A percentile compares a stretch with the other conserved stretches of the same genome.
Conservation (phyloP, 2,329 filamentous ascomycete genomes). For the Trichoderma citrinoviride region DNA sequence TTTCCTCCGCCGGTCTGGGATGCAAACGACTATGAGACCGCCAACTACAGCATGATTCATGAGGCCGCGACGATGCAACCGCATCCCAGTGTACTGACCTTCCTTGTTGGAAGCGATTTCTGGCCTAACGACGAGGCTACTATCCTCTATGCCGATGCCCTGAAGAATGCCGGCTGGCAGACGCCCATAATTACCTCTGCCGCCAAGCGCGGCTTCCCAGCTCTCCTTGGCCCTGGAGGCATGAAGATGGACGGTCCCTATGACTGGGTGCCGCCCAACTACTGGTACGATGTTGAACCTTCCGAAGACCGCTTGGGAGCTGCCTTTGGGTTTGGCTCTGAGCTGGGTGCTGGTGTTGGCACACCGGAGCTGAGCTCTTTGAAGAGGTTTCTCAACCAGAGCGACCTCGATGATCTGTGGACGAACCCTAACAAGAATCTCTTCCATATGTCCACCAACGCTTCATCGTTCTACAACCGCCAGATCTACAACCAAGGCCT, state of each 20-base stretch:
- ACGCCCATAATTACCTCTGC: slow-evolving; percentile 58
- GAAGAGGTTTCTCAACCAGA: slow-evolving; percentile 49
- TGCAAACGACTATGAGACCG: slow-evolving; percentile 53
- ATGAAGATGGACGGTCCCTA: slow-evolving; percentile 68
- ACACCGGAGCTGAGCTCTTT: slow-evolving; percentile 58
- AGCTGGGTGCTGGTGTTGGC: slow-evolving; percentile 60
- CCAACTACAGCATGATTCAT: slow-evolving; percentile 55
- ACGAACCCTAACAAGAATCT: slow-evolving; percentile 48
- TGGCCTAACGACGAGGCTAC: slow-evolving; percentile 60
- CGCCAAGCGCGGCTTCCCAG: slow-evolving; percentile 52
- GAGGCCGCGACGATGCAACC: slow-evolving; percentile 59
- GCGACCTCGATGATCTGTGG: slow-evolving; percentile 57
- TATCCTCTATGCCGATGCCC: slow-evolving; percentile 49
- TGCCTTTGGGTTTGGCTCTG: slow-evolving; percentile 62
- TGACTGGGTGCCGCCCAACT: slow-evolving; percentile 64
- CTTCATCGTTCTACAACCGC: slow-evolving; percentile 55
- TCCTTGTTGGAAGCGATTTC: slow-evolving; percentile 60
- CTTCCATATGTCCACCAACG: slow-evolving; percentile 59
- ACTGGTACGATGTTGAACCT: slow-evolving; percentile 54
- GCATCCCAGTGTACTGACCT: slow-evolving; percentile 58
- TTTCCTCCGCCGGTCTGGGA: slow-evolving; percentile 44
- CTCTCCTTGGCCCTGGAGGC: slow-evolving; percentile 52
- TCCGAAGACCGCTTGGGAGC: slow-evolving; percentile 46
- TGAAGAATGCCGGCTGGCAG: slow-evolving; percentile 53
- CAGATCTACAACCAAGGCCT: slow-evolving; percentile 58